These are phyloP conservation scores for Botrytis cinerea DNA, from an alignment of 2,329 filamentous ascomycete species.

Conservation along the genomic window DNA sequence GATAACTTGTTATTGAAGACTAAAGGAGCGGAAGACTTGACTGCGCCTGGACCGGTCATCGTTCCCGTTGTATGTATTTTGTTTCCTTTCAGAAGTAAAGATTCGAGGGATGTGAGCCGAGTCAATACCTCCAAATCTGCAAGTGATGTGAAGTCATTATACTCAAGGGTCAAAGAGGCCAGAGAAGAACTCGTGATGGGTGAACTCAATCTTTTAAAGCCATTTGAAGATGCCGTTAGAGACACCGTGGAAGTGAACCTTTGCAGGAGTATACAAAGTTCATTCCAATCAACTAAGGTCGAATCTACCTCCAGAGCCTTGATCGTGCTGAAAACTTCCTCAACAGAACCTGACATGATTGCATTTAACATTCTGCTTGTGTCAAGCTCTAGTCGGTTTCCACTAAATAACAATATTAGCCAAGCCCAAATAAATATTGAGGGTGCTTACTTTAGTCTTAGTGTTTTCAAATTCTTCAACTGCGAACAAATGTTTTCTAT, in stretches of 20 bases:
- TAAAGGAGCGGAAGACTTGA: neutral
- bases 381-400: constrained; percentile 64
- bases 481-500: constrained; percentile 71
- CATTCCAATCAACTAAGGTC: constrained; percentile 65
- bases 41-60: neutral
- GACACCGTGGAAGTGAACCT: constrained; percentile 55
- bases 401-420: constrained; percentile 50
- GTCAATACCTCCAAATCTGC: constrained; percentile 58
- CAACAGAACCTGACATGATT: constrained; percentile 29
- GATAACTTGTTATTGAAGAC: constrained; percentile 34
- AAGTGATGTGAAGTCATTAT: constrained; percentile 66
- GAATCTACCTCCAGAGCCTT: constrained; percentile 66
- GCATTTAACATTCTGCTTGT: neutral
- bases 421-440: neutral
- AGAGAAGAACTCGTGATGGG: constrained; percentile 45
- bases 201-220: constrained; percentile 54
- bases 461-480: constrained; percentile 62
- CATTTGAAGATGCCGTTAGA: constrained; percentile 59
- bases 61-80: constrained; percentile 62
- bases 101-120: constrained; percentile 54
- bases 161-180: constrained; percentile 68
- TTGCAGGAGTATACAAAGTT: constrained; percentile 56
- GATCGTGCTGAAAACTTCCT: constrained; percentile 52
- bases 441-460: constrained; percentile 70
- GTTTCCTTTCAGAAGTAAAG: constrained; percentile 76